These are phyloP conservation scores for Cryptococcus maquisensis DNA, from an alignment of 1,284 basidiomycete genomes.

Conservation along the genomic window DNA sequence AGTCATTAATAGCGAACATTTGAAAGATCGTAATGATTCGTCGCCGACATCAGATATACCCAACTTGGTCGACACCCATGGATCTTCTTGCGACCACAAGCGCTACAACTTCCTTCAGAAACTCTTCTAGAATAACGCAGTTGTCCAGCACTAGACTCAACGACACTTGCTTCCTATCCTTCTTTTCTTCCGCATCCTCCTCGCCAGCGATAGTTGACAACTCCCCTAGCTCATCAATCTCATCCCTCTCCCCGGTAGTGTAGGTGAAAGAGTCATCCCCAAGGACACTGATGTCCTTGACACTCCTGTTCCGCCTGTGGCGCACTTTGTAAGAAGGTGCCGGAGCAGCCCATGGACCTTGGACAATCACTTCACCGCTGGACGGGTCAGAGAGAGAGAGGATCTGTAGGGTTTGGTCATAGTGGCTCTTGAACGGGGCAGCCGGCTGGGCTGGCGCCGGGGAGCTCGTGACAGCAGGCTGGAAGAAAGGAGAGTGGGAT, in stretches of 20 bases:
- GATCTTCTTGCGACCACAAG: constrained; percentile 79
- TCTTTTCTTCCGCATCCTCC: background rate
- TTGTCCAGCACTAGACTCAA: constrained; percentile 64
- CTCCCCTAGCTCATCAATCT: constrained; percentile 26
- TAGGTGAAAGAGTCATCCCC: too few relatives aligned
- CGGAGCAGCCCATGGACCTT: background rate
- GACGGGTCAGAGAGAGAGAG: constrained; percentile 53
- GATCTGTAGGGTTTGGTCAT: constrained; percentile 61
- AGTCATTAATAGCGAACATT: too few relatives aligned
- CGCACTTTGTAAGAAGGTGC: too few relatives aligned
- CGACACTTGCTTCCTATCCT: constrained; percentile 20
- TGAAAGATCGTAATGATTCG: background rate
- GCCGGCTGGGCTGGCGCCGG: constrained; percentile 24
- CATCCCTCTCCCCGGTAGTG: background rate
- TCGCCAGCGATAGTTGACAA: too few relatives aligned
- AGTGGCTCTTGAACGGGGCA: constrained; percentile 80
- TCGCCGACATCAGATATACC: constrained; percentile 18
- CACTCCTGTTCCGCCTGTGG: too few relatives aligned
- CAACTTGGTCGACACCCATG: constrained; percentile 70
- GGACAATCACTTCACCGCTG: background rate
- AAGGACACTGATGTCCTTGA: too few relatives aligned
- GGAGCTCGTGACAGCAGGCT: background rate
- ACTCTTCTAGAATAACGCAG: constrained; percentile 90
- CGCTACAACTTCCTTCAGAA: constrained; percentile 86
- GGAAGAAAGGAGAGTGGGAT: background rate